Base-by-base conservation (phyloP, 352 stramenopile species). In the Achlya hypogyna region DNA sequence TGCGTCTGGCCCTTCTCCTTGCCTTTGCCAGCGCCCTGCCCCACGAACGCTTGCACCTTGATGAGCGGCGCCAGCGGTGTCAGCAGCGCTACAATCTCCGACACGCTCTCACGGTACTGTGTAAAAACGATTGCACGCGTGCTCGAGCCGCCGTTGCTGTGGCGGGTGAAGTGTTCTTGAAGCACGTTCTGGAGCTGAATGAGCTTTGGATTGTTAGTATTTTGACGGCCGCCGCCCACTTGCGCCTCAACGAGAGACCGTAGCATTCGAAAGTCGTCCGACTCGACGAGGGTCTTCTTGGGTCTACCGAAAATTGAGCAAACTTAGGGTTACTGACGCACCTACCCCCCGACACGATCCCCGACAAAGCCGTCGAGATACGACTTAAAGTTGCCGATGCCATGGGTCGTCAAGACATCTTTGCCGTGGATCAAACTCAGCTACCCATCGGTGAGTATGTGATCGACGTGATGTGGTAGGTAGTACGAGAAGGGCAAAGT, bases 51-150 rank as follows among this genome's bases (percentile, higher is more conserved):
- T 54, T 96, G 81, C 0, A 89, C 85, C 71, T 93, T 91, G 25
- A 98, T 64, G n/a, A 96, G 71, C 31, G 79, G 84, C 22, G 80
- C 68, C 20, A 92, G 72, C 16, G 78, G 74, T 1, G 73, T 70
- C 16, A 98, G 67, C 23, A 96, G 70, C 5, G 70, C 72, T 1
- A 98, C 87, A 65, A 99, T 98, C 70, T 98, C 95, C 5, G 74
- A 77, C 1, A 99, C 96, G 62, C 87, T 98, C 43, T 89, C 87
- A 65, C 97, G 85, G 72, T 94, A 98, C 68, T 99, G 92, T 6
- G 95, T 98, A 74, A 99, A 99, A 4, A 99, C 94, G 64, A 99
- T 99, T 4, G 88, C 96, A 12, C 96, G 78, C 5, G 96, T 98
- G 38, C 82, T 97, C 35, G 81, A 91, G 28, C 76, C 69, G 0